These are phyloP conservation scores for Zea luxurians DNA, from an alignment of 176 grass and related monocot genomes.

Conservation along the genomic window DNA sequence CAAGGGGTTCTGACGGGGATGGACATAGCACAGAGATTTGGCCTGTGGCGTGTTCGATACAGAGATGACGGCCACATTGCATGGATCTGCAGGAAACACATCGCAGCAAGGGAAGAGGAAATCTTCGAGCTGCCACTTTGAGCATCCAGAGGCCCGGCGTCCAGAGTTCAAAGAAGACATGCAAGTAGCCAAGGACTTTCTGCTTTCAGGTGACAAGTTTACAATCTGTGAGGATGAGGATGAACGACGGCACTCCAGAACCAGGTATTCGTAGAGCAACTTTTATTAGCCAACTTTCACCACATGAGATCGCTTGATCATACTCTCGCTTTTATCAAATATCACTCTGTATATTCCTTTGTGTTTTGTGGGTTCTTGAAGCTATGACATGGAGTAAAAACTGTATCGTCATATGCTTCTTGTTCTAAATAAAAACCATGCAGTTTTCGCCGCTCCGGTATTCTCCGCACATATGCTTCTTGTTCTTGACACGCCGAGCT, in stretches of 20 bases:
- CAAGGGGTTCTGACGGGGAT: slow-evolving; percentile 65
- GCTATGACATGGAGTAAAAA: background rate
- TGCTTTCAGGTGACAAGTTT: background rate
- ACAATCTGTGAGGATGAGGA: background rate
- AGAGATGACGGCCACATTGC: slow-evolving; percentile 64
- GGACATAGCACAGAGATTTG: slow-evolving; percentile 78
- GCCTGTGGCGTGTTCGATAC: slow-evolving; percentile 81
- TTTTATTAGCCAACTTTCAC: background rate
- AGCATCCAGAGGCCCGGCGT: slow-evolving; percentile 30
- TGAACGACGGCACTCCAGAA: background rate
- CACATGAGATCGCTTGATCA: background rate
- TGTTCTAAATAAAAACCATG: background rate
- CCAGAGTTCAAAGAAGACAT: slow-evolving; percentile 6
- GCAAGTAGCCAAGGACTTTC: background rate
- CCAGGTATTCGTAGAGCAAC: background rate
- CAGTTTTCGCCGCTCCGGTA: background rate
- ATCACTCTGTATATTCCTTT: background rate
- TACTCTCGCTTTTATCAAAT: background rate
- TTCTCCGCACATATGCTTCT: background rate
- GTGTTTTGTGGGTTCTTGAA: background rate
- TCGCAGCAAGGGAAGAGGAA: slow-evolving; percentile 56
- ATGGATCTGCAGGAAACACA: slow-evolving; percentile 85
- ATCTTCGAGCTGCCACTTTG: slow-evolving; percentile 72
- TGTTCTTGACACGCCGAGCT: background rate
- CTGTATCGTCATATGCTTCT: background rate